Evolutionary conservation across 306 rosid genomes (phyloP).

Genomic region (Hippophae rhamnoides): DNA sequence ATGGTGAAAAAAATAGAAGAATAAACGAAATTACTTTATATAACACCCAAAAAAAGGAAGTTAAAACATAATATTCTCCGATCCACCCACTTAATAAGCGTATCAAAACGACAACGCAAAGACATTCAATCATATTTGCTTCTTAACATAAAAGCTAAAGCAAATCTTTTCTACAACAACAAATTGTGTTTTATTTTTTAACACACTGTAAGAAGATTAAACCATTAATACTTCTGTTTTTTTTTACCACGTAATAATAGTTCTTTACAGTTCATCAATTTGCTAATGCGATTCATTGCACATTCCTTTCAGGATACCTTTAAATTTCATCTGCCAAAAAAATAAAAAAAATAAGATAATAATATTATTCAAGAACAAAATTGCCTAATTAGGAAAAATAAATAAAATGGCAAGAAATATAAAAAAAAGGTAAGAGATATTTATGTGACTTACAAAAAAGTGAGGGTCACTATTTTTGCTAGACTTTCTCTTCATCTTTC

Average conservation of each 20-base stretch:
- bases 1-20: too few relatives aligned
- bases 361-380: background rate
- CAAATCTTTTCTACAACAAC: too few relatives aligned
- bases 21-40: too few relatives aligned
- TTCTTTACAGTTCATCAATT: background rate
- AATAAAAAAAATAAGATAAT: background rate
- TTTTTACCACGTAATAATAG: background rate
- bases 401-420: background rate
- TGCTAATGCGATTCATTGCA: constrained; percentile 19
- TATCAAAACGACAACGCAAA: too few relatives aligned
- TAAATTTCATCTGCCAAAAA: constrained; percentile 29
- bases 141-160: too few relatives aligned
- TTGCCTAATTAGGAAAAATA: background rate
- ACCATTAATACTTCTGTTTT: background rate
- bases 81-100: too few relatives aligned
- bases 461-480: background rate
- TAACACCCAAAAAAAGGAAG: too few relatives aligned
- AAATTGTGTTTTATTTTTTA: too few relatives aligned
- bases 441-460: constrained; percentile 19
- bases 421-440: background rate
- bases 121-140: too few relatives aligned
- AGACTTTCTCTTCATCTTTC: constrained; percentile 18
- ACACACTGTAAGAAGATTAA: too few relatives aligned
- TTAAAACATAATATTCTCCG: too few relatives aligned
- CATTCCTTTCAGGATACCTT: constrained; percentile 24